These are phyloP conservation scores for Fagopyrum homotropicum DNA, from an alignment of 148 eudicot genomes.

Conservation along the genomic window DNA sequence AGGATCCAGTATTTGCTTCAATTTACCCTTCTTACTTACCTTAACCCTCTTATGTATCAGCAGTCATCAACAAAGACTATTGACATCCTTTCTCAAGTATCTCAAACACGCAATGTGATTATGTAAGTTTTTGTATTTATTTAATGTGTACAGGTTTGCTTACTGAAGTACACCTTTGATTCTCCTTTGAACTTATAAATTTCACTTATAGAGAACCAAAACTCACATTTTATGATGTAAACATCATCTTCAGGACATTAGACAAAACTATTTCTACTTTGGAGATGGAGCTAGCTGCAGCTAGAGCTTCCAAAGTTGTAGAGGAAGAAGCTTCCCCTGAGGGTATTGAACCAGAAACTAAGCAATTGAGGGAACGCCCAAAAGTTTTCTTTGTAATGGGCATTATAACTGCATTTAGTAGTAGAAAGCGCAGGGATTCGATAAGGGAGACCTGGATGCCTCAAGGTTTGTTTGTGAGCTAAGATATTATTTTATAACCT, in stretches of 20 bases:
- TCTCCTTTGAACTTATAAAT: background rate
- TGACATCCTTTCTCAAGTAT: slow-evolving; percentile 38
- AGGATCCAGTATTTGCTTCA: background rate
- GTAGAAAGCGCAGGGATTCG: slow-evolving; percentile 74
- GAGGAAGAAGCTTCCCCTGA: slow-evolving; percentile 19
- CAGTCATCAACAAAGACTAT: slow-evolving; percentile 20
- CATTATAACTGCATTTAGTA: slow-evolving; percentile 71
- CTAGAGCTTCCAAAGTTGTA: slow-evolving; percentile 42
- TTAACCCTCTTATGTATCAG: slow-evolving; percentile 16
- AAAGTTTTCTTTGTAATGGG: slow-evolving; percentile 73
- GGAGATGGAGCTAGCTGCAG: slow-evolving; percentile 58
- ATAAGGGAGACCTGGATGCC: slow-evolving; percentile 81
- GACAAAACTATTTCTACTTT: slow-evolving; percentile 57
- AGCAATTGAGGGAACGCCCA: slow-evolving; percentile 28
- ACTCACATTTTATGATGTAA: background rate
- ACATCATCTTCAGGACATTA: slow-evolving; percentile 38
- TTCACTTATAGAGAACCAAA: background rate
- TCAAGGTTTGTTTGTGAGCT: slow-evolving; percentile 31
- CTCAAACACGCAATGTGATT: slow-evolving; percentile 44
- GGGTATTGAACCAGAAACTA: slow-evolving; percentile 14
- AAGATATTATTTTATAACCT: background rate
- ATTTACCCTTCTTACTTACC: background rate
- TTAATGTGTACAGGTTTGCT: background rate
- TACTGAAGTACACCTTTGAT: background rate
- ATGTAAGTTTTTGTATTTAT: slow-evolving; percentile 33